These are phyloP conservation scores for Aspergillus coremiiformis DNA, from an alignment of 495 filamentous ascomycete species.

Conservation along the genomic window DNA sequence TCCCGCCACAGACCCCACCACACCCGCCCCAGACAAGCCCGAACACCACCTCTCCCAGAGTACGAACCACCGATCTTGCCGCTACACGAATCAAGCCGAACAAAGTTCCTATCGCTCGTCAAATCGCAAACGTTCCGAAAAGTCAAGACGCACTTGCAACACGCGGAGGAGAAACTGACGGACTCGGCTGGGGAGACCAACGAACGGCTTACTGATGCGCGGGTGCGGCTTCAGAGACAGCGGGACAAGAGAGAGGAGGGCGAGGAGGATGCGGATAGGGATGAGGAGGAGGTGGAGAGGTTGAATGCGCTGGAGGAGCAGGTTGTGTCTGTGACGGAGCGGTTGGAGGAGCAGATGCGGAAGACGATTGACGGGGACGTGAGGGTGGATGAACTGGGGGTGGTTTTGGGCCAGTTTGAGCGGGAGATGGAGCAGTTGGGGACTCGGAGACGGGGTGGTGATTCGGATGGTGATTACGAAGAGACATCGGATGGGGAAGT, in stretches of 20 bases:
- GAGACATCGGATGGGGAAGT: conserved; percentile 15
- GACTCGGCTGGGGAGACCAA: conserved; percentile 42
- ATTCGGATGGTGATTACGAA: conserved; percentile 16
- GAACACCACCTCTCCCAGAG: conserved; percentile 38
- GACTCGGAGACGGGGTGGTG: conserved; percentile 19
- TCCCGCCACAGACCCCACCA: conserved; percentile 7
- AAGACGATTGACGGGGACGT: conserved; percentile 33
- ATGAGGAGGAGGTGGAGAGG: conserved; percentile 18
- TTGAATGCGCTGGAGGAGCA: conserved; percentile 23
- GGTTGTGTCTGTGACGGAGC: conserved; percentile 27
- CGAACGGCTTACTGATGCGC: conserved; percentile 34
- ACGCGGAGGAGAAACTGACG: conserved; percentile 32
- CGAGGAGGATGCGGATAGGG: conserved; percentile 13
- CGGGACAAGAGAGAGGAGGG: conserved; percentile 18
- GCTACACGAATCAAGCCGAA: conserved; percentile 30
- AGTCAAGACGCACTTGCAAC: conserved; percentile 29
- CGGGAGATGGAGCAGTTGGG: conserved; percentile 18
- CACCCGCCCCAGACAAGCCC: conserved; percentile 8
- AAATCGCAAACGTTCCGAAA: conserved; percentile 22
- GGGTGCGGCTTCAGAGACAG: conserved; percentile 24
- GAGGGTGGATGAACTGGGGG: conserved; percentile 26
- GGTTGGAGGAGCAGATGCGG: conserved; percentile 35
- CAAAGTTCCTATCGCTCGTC: conserved; percentile 27
- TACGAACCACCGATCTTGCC: conserved; percentile 53
- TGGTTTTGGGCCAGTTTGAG: conserved; percentile 26